Evolutionary conservation across 78 protist species (phyloP), one percentile per base, ranked within the genome.

Genomic region (Dictyostelium firmibasis): DNA sequence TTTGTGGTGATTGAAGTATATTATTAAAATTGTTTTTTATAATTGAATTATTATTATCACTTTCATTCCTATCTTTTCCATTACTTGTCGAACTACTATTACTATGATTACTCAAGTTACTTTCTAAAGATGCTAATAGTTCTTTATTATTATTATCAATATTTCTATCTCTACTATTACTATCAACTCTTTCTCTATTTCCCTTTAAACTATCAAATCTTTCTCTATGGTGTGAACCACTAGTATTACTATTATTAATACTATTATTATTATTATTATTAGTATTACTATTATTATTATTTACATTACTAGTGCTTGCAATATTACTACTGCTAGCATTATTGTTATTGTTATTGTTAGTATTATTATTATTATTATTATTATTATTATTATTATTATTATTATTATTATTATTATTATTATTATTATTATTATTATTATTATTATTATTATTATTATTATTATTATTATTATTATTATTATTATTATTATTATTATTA

Each of bases 401-500:
- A 20, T 2, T 38, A 27, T 41, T 27, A 33, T 18, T 50, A 33
- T 6, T 36, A 18, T 44, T 75, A 13, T 16, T 35, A 33, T 13
- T 9, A 76, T 57, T 86, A 57, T 67, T 29, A 76, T 29, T 86
- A 25, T n/a, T 43, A 57, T 33, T 23, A n/a, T 5, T 8, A 57
- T 57, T 36, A 74, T 85, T 78, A 41, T 41, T n/a, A 47, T 16
- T 79, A 83, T 77, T 75, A 67, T 60, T 36, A 31, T 85, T 85
- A 72, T 84, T 84, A 72, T 84, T 43, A 44, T 84, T 47, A 81
- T 81, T 81, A 57, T 81, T 81, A 31, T 7, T 31, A 31, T 50
- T 50, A 29, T 50, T 13, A 72, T 62, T 14, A 36, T 57, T 53
- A 43, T 36, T 62, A 7, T 7, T 62, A 25, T 62, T 83, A 20